These are phyloP conservation scores for Clitoria ternatea DNA, from an alignment of 306 rosid genomes.

Conservation along the genomic window DNA sequence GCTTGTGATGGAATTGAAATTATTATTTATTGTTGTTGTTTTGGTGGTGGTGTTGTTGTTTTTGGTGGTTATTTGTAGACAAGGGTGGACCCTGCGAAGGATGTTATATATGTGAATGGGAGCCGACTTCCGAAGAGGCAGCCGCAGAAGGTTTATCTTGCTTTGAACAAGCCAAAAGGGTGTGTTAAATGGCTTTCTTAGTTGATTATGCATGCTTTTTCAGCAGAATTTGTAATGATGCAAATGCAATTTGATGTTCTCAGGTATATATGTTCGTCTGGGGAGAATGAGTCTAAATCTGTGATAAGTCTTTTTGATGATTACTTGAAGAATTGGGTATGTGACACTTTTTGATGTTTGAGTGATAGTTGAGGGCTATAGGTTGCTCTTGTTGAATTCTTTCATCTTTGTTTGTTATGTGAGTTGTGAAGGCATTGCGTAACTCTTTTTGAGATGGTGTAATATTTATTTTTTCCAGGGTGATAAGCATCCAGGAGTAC, in stretches of 20 bases:
- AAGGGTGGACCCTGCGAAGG: constrained; percentile 82
- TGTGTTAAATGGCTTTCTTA: constrained; percentile 37
- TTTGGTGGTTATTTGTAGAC: constrained; percentile 45
- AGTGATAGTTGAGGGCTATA: not conserved
- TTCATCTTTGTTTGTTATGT: not conserved
- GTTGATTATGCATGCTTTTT: not conserved
- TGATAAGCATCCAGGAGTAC: constrained; percentile 58
- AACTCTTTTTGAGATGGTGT: not conserved
- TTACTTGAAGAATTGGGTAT: constrained; percentile 70
- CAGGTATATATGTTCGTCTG: constrained; percentile 89
- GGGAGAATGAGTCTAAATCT: constrained; percentile 73
- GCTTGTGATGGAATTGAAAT: not conserved
- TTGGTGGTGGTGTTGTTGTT: not conserved
- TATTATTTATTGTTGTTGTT: not conserved
- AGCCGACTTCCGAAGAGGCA: constrained; percentile 89
- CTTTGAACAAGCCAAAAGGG: constrained; percentile 98
- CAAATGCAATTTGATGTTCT: constrained; percentile 14
- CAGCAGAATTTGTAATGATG: constrained; percentile 18
- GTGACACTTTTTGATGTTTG: constrained; percentile 20
- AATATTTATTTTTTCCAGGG: constrained; percentile 36
- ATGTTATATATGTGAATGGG: constrained; percentile 82
- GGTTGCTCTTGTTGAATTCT: not conserved
- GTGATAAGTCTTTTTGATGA: constrained; percentile 70
- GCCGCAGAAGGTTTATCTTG: constrained; percentile 84
- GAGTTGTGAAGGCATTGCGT: not conserved